Evolutionary conservation across 441 rosid species (phyloP).

Genomic region (Macaranga tanarius): DNA sequence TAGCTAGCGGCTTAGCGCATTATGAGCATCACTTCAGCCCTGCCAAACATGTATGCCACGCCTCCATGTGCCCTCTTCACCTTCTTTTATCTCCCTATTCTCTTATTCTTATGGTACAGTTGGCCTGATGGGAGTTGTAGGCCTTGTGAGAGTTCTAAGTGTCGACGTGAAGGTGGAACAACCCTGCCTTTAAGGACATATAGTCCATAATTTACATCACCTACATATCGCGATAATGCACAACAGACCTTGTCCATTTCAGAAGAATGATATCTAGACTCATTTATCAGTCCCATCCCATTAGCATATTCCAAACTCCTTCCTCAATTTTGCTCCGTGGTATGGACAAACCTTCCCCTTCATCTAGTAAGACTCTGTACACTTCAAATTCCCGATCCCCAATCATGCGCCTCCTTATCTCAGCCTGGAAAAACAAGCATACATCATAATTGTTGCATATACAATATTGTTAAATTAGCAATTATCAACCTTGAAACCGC

Average conservation of each 20-base stretch:
- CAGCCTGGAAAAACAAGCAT: slow-evolving; percentile 50
- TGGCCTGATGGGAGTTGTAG: no score
- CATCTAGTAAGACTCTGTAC: slow-evolving; percentile 76
- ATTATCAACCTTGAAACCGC: slow-evolving; percentile 12
- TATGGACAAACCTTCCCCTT: slow-evolving; percentile 56
- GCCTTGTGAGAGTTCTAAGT: not conserved
- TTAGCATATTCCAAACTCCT: slow-evolving; percentile 75
- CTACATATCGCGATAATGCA: not conserved
- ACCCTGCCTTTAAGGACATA: slow-evolving; percentile 5
- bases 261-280: slow-evolving; percentile 10
- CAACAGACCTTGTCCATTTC: slow-evolving; percentile 11
- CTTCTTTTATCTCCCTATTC: slow-evolving; percentile 10
- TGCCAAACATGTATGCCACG: not conserved
- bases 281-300: slow-evolving; percentile 71
- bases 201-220: slow-evolving; percentile 21
- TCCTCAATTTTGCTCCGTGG: slow-evolving; percentile 56
- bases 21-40: not conserved
- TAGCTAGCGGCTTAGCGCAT: slow-evolving; percentile 14
- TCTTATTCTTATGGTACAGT: not conserved
- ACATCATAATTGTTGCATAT: not conserved
- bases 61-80: slow-evolving; percentile 8
- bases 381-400: slow-evolving; percentile 91
- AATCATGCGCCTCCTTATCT: slow-evolving; percentile 65
- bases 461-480: not conserved
- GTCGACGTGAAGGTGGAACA: not conserved